A percentile compares a stretch with the other conserved stretches of the same genome.
Evolutionary conservation across 345 rosid species (phyloP).

Genomic region (Sisymbrium altissimum): DNA sequence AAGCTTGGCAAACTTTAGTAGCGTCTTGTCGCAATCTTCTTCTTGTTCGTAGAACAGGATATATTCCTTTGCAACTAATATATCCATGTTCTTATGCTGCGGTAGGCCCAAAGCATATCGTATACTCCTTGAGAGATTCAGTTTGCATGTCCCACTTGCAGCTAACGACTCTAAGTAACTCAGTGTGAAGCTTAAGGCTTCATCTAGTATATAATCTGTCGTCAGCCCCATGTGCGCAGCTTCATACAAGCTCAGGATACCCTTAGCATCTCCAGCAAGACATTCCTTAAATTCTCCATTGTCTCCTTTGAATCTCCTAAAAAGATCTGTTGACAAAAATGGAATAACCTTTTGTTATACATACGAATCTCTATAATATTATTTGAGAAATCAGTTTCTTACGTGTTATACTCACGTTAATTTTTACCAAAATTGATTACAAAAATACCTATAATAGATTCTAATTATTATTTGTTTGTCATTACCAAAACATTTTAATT

Average conservation of each 20-base stretch:
- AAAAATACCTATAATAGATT: too few species aligned
- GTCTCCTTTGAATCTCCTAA: conserved; percentile 25
- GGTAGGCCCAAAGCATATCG: neutral
- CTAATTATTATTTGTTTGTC: too few species aligned
- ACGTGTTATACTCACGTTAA: too few species aligned
- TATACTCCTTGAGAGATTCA: neutral
- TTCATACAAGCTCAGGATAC: conserved; percentile 39
- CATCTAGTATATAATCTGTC: conserved; percentile 35
- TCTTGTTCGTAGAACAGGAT: neutral
- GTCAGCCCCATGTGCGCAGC: conserved; percentile 30
- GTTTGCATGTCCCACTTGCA: neutral
- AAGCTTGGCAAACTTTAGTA: neutral
- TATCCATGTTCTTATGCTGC: neutral
- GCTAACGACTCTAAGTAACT: conserved; percentile 3
- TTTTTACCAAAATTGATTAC: too few species aligned
- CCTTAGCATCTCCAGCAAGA: conserved; percentile 26
- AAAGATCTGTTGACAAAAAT: conserved; percentile 24
- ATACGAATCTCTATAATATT: too few species aligned
- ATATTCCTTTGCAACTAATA: neutral
- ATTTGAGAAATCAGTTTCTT: too few species aligned
- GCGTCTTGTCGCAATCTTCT: neutral
- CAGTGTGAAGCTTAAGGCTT: conserved; percentile 24
- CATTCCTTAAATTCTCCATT: conserved; percentile 23
- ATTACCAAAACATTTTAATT: too few species aligned
- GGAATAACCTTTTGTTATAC: neutral